Base-by-base conservation (phyloP, 495 filamentous ascomycete species). In the Aspergillus egyptiacus region DNA sequence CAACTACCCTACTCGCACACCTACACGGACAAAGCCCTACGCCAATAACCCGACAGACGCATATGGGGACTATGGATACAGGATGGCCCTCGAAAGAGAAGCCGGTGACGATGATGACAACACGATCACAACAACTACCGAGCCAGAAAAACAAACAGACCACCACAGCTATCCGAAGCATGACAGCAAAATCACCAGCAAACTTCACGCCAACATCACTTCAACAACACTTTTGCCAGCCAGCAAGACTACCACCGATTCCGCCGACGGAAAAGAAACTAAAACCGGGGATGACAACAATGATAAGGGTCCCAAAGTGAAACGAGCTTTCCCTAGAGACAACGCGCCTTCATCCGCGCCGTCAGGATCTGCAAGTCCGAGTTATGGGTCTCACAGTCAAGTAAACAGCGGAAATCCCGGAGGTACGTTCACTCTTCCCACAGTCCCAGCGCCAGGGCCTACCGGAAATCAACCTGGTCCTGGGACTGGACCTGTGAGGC, bases 401-500 rank as follows among this genome's bases (percentile, higher is more conserved):
- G 24, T 3, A 7, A 30, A 13, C 11, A 24, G 14, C 7, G 23
- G 13, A 18, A 23, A 28, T 42, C 5, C 2, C 13, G 13, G 6
- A 13, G n/a, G 23, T 28, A 30, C 23, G 2, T 42, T 42, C 24
- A 42, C 39, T n/a, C 39, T 42, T 42, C 39, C 39, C 14, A 42
- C 39, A 1, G 39, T 42, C 9, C 39, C 39, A 18, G 24, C 24
- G 2, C 6, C 23, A 13, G 19, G 13, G 14, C 23, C 39, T 42
- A 28, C 39, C 23, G 24, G 13, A 9, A 5, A 24, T 3, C 5
- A 2, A 22, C 13, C 37, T 8, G 14, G 20, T 13, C 20, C 37
- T n/a, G n/a, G 11, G 3, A 2, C 17, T 38, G 18, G 1, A 15
- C 22, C 35, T 22, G n/a, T 17, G 17, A 19, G 4, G 11, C 5